Percentiles rank a stretch among this genome's conserved stretches.
These are phyloP conservation scores for Tulasnella sp. DNA, from an alignment of 768 basidiomycete genomes.

Conservation along the genomic window DNA sequence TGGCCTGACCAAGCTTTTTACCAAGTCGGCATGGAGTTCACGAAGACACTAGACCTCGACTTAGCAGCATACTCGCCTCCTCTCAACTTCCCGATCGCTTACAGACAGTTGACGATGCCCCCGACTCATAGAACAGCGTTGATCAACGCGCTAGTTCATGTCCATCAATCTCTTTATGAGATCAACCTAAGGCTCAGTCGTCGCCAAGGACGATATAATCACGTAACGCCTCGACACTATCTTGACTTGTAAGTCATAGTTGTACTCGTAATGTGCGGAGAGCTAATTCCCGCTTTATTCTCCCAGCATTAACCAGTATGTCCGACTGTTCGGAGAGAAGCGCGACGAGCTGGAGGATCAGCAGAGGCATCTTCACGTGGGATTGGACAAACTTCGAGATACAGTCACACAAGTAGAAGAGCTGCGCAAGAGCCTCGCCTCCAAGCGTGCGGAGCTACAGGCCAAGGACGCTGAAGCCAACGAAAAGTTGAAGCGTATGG, in stretches of 20 bases:
- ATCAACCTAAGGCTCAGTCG: conserved; percentile 84
- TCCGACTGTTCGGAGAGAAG: conserved; percentile 88
- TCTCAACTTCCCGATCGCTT: conserved; percentile 75
- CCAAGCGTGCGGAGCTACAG: conserved; percentile 84
- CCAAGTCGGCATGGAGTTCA: conserved; percentile 97
- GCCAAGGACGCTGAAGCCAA: conserved; percentile 94
- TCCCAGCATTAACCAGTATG: conserved; percentile 89
- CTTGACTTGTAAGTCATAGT: conserved; percentile 78
- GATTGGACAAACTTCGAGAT: conserved; percentile 89
- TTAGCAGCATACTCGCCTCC: conserved; percentile 71
- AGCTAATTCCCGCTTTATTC: conserved; percentile 14
- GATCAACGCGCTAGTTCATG: conserved; percentile 85
- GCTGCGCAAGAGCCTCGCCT: conserved; percentile 85
- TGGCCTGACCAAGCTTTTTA: conserved; percentile 99
- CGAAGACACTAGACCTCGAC: conserved; percentile 86
- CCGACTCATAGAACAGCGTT: conserved; percentile 84
- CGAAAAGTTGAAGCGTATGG: conserved; percentile 95
- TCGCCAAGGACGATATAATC: conserved; percentile 90
- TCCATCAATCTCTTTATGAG: conserved; percentile 80
- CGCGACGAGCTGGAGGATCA: conserved; percentile 97
- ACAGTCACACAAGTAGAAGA: conserved; percentile 97
- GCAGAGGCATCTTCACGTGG: conserved; percentile 95
- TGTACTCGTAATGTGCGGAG: neutral
- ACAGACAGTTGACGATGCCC: conserved; percentile 73
- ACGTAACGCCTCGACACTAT: conserved; percentile 95